Conservation (phyloP, 1,139 yeast species). For the Diutina ranongensis region DNA sequence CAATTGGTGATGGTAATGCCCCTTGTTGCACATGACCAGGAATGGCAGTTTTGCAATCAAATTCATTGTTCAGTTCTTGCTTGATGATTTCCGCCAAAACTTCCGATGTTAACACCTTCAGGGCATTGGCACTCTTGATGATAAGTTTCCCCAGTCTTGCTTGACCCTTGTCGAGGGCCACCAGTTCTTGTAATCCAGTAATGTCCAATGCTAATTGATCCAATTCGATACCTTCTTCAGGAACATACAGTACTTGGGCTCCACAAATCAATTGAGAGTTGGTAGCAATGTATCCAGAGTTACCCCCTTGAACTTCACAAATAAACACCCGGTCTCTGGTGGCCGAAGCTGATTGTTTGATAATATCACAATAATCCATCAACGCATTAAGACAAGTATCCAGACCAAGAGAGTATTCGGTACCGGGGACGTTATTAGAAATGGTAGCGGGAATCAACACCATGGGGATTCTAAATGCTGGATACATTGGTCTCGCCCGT, state of each 20-base stretch:
- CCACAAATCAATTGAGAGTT: constrained; percentile 60
- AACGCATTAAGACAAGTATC: constrained; percentile 71
- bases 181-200: constrained; percentile 41
- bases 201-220: constrained; percentile 53
- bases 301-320: constrained; percentile 82
- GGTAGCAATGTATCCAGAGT: constrained; percentile 69
- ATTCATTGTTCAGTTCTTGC: constrained; percentile 62
- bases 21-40: constrained; percentile 99
- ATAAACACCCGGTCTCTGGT: constrained; percentile 69
- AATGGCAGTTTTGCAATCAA: constrained; percentile 89
- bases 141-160: constrained; percentile 72
- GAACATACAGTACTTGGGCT: constrained; percentile 66
- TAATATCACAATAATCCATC: constrained; percentile 68
- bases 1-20: constrained; percentile 90
- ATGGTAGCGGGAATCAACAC: constrained; percentile 74
- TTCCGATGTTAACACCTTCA: constrained; percentile 70
- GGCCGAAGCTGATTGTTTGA: constrained; percentile 70
- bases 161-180: constrained; percentile 47
- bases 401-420: constrained; percentile 68
- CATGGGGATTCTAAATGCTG: constrained; percentile 69
- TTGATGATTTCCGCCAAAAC: constrained; percentile 73
- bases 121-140: constrained; percentile 78
- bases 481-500: constrained; percentile 50
- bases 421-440: constrained; percentile 76
- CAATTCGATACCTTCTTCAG: constrained; percentile 55